Conservation (phyloP, 345 rosid species). For the Citrus sp. region DNA sequence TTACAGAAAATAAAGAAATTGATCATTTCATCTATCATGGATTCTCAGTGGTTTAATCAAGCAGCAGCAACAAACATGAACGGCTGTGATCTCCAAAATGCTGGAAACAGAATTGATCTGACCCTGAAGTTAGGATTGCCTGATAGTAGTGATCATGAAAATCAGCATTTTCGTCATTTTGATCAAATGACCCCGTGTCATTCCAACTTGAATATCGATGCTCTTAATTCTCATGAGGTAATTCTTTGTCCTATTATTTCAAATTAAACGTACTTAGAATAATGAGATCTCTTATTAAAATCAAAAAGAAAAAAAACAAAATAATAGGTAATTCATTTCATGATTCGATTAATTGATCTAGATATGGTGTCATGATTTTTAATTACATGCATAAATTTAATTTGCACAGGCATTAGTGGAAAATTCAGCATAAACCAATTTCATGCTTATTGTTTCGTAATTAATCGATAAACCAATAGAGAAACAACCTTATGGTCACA, state of each 20-base stretch:
- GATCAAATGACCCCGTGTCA: background rate
- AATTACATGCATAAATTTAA: no score
- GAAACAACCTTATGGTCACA: background rate
- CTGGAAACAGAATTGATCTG: background rate
- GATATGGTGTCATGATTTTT: no score
- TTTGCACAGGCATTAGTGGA: no score
- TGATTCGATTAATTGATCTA: no score
- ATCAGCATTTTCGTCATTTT: background rate
- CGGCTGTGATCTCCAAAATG: background rate
- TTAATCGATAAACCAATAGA: background rate
- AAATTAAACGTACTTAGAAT: background rate
- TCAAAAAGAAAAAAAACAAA: background rate
- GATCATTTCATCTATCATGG: background rate
- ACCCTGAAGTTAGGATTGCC: conserved; percentile 9
- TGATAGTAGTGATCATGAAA: background rate
- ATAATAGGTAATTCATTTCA: no score
- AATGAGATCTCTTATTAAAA: background rate
- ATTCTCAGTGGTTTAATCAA: background rate
- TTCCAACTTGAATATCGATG: background rate
- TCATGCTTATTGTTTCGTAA: no score
- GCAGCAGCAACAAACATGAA: background rate
- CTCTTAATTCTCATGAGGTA: background rate
- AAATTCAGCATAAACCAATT: no score
- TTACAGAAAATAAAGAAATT: background rate
- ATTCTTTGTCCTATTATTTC: background rate